phyloP scores from a whole-genome alignment of 306 rosid genomes.

The Cucurbita pepo region DNA sequence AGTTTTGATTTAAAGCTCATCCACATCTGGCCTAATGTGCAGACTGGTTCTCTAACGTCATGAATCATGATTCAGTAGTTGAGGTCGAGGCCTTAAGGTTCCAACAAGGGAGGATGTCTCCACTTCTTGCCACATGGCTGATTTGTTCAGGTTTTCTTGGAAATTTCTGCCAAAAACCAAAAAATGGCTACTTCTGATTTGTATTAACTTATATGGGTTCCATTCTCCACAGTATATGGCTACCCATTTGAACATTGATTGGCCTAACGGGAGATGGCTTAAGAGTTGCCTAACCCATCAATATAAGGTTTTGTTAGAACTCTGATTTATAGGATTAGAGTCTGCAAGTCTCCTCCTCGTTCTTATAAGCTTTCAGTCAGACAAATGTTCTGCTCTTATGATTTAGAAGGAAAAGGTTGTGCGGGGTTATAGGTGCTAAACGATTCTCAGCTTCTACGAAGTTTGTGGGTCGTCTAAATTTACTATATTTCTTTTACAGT shows the following conservation, averaged over 20 bases:
- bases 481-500: neutral
- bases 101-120: slow-evolving; percentile 37
- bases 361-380: neutral
- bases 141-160: slow-evolving; percentile 46
- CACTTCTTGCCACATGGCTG: slow-evolving; percentile 44
- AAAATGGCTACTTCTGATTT: neutral
- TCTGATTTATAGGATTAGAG: neutral
- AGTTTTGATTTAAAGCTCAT: slow-evolving; percentile 26
- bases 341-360: neutral
- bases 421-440: neutral
- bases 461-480: neutral
- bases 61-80: slow-evolving; percentile 41
- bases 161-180: slow-evolving; percentile 13
- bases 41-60: slow-evolving; percentile 35
- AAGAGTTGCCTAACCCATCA: neutral
- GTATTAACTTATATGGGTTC: slow-evolving; percentile 4
- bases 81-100: slow-evolving; percentile 56
- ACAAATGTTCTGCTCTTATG: neutral
- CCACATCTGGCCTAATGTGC: slow-evolving; percentile 44
- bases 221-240: neutral
- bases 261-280: neutral
- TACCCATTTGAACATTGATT: slow-evolving; percentile 1
- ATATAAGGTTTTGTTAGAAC: neutral
- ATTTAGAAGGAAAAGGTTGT: neutral
- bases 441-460: neutral